Evolutionary conservation across 441 rosid species (phyloP).

Genomic region (Aleurites moluccanus): DNA sequence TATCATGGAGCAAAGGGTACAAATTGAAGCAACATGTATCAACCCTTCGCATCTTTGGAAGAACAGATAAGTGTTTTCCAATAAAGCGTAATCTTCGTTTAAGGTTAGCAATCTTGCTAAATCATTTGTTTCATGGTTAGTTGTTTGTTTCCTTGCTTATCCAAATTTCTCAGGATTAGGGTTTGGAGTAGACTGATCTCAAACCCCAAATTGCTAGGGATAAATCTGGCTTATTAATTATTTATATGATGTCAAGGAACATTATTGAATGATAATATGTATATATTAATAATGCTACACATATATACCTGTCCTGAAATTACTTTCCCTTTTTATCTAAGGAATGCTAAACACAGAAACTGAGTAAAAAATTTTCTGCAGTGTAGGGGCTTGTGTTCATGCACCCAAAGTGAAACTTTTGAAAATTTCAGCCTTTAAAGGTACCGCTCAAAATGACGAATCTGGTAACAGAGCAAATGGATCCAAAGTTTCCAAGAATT

Average conservation of each 20-base stretch:
- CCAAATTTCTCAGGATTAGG: background rate
- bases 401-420: conserved; percentile 52
- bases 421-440: conserved; percentile 75
- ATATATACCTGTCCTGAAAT: conserved; percentile 3
- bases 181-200: conserved; percentile 3
- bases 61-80: conserved; percentile 44
- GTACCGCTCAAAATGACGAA: conserved; percentile 62
- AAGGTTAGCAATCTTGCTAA: conserved; percentile 43
- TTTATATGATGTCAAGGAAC: background rate
- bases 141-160: background rate
- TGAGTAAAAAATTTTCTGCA: conserved; percentile 43
- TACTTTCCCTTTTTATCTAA: background rate
- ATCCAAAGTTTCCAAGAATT: conserved; percentile 51
- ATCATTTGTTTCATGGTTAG: background rate
- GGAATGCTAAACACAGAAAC: conserved; percentile 16
- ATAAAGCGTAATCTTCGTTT: conserved; percentile 43
- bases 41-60: conserved; percentile 45
- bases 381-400: conserved; percentile 51
- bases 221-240: background rate
- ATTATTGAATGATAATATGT: background rate
- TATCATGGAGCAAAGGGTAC: conserved; percentile 59
- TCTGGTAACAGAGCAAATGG: conserved; percentile 54
- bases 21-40: conserved; percentile 43
- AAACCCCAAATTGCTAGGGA: background rate
- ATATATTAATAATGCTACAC: background rate